Evolutionary conservation across 371 early-diverging fungal species (phyloP).

Genomic region (Gilbertella persicaria): DNA sequence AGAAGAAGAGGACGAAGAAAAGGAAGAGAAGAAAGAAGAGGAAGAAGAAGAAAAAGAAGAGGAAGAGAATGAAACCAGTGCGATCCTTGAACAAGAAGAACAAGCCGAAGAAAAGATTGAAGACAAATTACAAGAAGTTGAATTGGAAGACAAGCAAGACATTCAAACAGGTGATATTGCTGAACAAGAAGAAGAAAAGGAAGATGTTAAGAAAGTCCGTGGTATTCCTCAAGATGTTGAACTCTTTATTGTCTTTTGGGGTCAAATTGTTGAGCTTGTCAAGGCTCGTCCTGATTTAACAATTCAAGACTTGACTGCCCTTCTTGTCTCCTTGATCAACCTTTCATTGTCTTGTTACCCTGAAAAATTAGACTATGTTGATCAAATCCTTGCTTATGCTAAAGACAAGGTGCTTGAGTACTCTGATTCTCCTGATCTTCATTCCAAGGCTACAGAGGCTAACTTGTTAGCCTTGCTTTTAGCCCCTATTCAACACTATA

Average conservation of each 20-base stretch:
- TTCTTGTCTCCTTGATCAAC: slow-evolving; percentile 82
- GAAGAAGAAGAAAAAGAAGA: slow-evolving; percentile 8
- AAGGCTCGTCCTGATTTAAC: slow-evolving; percentile 89
- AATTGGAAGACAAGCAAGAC: slow-evolving; percentile 1
- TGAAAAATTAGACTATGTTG: slow-evolving; percentile 78
- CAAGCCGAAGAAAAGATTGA: slow-evolving; percentile 21
- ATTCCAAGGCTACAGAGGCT: slow-evolving; percentile 57
- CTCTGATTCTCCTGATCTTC: slow-evolving; percentile 53
- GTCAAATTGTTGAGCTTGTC: slow-evolving; percentile 84
- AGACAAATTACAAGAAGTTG: neutral
- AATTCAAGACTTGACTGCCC: slow-evolving; percentile 83
- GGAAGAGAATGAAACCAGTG: slow-evolving; percentile 12
- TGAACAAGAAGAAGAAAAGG: slow-evolving; percentile 7
- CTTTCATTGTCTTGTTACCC: slow-evolving; percentile 92
- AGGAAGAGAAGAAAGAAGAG: neutral
- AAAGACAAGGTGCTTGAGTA: slow-evolving; percentile 63
- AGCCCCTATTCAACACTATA: slow-evolving; percentile 76
- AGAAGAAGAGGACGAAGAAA: neutral
- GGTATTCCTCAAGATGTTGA: slow-evolving; percentile 85
- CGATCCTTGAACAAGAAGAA: slow-evolving; percentile 17
- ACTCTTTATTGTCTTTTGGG: slow-evolving; percentile 94
- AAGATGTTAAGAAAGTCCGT: slow-evolving; percentile 40
- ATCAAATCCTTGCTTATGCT: slow-evolving; percentile 85
- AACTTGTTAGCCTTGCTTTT: slow-evolving; percentile 67
- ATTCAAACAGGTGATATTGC: slow-evolving; percentile 16